Percentiles rank a stretch among this genome's conserved stretches.
Evolutionary conservation across 1,139 yeast species (phyloP).

Genomic region (Sugiyamaella novakii): DNA sequence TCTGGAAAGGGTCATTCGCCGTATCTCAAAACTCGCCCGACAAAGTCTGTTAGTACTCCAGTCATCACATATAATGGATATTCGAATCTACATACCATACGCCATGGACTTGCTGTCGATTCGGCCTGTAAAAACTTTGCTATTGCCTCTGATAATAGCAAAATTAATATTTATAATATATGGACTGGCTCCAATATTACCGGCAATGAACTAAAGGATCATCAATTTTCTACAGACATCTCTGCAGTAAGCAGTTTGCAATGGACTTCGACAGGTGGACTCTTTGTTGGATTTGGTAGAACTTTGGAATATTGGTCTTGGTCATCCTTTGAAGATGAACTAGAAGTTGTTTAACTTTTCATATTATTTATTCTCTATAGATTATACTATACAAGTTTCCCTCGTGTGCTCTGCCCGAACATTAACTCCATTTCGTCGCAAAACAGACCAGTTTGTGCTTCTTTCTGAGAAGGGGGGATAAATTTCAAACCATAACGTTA

Average conservation of each 20-base stretch:
- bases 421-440: too few species aligned
- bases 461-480: too few species aligned
- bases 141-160: constrained; percentile 18
- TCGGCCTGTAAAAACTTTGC: constrained; percentile 13
- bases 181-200: constrained; percentile 20
- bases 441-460: too few species aligned
- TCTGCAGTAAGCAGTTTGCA: constrained; percentile 13
- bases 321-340: constrained; percentile 4
- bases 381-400: background rate
- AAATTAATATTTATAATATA: constrained; percentile 13
- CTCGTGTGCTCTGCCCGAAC: background rate
- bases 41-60: constrained; percentile 10
- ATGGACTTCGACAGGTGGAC: constrained; percentile 19
- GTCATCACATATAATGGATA: constrained; percentile 18
- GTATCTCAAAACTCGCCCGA: background rate
- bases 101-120: constrained; percentile 21
- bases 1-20: constrained; percentile 2
- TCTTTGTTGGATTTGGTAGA: constrained; percentile 14
- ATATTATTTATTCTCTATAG: constrained; percentile 7
- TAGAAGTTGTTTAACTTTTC: background rate
- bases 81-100: constrained; percentile 14
- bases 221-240: constrained; percentile 1
- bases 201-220: constrained; percentile 1
- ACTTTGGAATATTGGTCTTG: constrained; percentile 19
- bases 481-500: too few species aligned